Conservation (phyloP, 805 yeast genomes). For the Helenozyma baotianmanensis region DNA sequence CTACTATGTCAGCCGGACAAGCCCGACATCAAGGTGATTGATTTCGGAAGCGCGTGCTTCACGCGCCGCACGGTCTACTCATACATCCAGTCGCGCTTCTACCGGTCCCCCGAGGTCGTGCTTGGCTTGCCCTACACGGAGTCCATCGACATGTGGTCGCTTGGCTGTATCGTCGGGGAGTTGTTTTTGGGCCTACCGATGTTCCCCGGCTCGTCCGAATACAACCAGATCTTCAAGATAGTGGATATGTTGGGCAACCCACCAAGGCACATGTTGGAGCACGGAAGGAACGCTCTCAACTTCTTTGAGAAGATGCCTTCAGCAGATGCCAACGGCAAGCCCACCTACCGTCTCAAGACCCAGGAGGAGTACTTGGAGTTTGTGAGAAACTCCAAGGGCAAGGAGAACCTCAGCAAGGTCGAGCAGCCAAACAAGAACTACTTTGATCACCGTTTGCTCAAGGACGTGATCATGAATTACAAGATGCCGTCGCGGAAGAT, state of each 20-base stretch:
- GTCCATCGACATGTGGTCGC: constrained; percentile 95
- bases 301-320: constrained; percentile 50
- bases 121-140: constrained; percentile 89
- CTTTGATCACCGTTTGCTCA: constrained; percentile 58
- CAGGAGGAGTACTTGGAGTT: constrained; percentile 34
- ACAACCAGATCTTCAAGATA: constrained; percentile 80
- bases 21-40: constrained; percentile 87
- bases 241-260: constrained; percentile 81
- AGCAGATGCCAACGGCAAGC: constrained; percentile 21
- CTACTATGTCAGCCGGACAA: constrained; percentile 72
- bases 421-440: constrained; percentile 86
- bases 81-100: constrained; percentile 87
- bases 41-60: constrained; percentile 94
- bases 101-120: constrained; percentile 92
- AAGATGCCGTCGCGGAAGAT: constrained; percentile 58
- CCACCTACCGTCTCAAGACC: constrained; percentile 28
- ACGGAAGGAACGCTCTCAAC: constrained; percentile 77
- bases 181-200: constrained; percentile 86
- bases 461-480: constrained; percentile 74
- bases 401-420: constrained; percentile 27
- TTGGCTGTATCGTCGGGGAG: constrained; percentile 91
- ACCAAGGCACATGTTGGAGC: constrained; percentile 94
- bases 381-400: constrained; percentile 21
- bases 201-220: constrained; percentile 93
- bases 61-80: constrained; percentile 86